Base-by-base conservation (phyloP, 345 rosid genomes). In the Noccaea caerulescens region DNA sequence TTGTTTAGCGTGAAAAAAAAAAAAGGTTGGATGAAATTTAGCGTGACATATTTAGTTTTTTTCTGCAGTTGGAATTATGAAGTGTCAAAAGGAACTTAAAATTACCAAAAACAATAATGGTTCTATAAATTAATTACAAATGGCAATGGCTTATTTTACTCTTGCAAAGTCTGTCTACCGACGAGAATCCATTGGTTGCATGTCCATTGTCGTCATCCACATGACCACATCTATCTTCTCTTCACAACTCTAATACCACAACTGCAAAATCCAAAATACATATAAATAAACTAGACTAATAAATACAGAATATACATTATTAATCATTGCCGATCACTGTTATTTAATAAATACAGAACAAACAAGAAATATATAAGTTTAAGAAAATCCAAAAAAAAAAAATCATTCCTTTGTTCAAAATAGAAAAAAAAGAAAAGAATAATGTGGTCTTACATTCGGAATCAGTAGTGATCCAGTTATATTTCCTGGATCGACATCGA, bases 391-490 rank as follows among this genome's bases (percentile, higher is more conserved):
- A 13, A 23, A 23, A 20, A 20, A 20, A 27, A 27, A 27, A 27
- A 27, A 27, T 2, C 30, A 3, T 27, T 27, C 3, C 3, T 27
- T 27, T 27, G 30, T 27, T 27, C 3, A 27, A 27, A 27, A 27
- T 27, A 3, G 30, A 27, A 27, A 27, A 27, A 27, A 27, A 27
- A 27, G 3, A 3, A 27, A 27, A 27, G 30, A 27, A 27, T 27
- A 27, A 27, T 27, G 30, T 27, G 18, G 23, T 54, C 64, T 83
- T 86, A 93, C 98, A 93, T 56, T 91, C 97, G 14, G 98, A 73
- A 62, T 93, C 97, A 9, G 94, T 89, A 34, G 97, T 91, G 82
- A 91, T 93, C 98, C 98, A 93, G 44, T 84, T 93, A 43, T 84
- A 91, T 83, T 78, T 93, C 52, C 80, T 80, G 25, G 75, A 16